Percentiles rank a stretch among this genome's conserved stretches.
phyloP scores from a whole-genome alignment of 2,329 filamentous ascomycete genomes.

The Daldinia sp. region DNA sequence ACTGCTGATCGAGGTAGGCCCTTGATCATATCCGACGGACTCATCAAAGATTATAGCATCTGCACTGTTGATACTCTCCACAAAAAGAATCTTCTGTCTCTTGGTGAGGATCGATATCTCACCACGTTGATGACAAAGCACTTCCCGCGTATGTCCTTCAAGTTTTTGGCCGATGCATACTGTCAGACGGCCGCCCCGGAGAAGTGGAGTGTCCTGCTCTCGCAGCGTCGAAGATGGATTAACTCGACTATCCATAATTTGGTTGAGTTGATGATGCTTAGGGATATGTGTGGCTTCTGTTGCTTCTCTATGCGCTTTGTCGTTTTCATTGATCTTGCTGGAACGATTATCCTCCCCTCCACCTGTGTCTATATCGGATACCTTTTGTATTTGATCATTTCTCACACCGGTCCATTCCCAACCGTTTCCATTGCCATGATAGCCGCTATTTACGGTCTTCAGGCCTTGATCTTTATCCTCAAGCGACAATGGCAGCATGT shows the following conservation, averaged over 20 bases:
- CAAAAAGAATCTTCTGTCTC: constrained; percentile 80
- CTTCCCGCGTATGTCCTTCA: constrained; percentile 95
- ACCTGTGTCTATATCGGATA: constrained; percentile 88
- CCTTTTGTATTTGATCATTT: constrained; percentile 81
- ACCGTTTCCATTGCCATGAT: constrained; percentile 88
- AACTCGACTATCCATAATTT: constrained; percentile 99
- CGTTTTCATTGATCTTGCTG: constrained; percentile 91
- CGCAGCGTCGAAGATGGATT: constrained; percentile 99
- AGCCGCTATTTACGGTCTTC: constrained; percentile 91
- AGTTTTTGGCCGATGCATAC: constrained; percentile 92
- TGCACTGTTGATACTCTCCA: constrained; percentile 93
- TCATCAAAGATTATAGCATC: constrained; percentile 89
- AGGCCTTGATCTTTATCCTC: constrained; percentile 94
- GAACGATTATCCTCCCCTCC: constrained; percentile 90
- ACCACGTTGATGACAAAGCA: constrained; percentile 98
- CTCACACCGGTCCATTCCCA: constrained; percentile 77
- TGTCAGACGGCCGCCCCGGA: constrained; percentile 94
- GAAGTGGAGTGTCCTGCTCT: constrained; percentile 91
- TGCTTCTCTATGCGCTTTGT: constrained; percentile 98
- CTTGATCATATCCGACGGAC: constrained; percentile 87
- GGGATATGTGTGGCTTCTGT: constrained; percentile 98
- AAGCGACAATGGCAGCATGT: constrained; percentile 98
- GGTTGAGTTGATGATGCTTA: constrained; percentile 85
- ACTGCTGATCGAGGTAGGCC: constrained; percentile 95
- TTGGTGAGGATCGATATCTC: constrained; percentile 86